Evolutionary conservation across 1,284 basidiomycete species (phyloP).

Genomic region (Fomes fomentarius): DNA sequence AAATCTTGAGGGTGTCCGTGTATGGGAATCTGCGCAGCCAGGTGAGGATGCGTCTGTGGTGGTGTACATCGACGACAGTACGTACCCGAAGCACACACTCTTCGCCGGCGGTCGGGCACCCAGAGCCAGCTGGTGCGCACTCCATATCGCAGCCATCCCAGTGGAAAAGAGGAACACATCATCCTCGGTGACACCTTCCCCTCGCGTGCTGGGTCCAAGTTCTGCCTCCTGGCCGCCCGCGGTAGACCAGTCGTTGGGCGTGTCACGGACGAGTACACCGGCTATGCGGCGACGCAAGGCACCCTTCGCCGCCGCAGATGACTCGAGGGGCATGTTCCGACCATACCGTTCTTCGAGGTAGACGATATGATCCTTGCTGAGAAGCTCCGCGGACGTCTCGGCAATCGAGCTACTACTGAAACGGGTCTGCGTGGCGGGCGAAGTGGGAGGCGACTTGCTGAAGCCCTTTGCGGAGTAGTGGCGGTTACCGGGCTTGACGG

Average conservation of each 20-base stretch:
- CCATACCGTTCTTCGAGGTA: conserved; percentile 96
- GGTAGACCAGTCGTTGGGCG: conserved; percentile 40
- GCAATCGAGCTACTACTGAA: conserved; percentile 3
- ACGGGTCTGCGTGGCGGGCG: conserved; percentile 16
- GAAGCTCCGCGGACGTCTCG: conserved; percentile 34
- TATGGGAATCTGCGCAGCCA: conserved; percentile 84
- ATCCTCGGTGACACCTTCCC: conserved; percentile 70
- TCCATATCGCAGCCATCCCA: conserved; percentile 95
- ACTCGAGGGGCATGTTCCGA: conserved; percentile 82
- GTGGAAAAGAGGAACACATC: conserved; percentile 89
- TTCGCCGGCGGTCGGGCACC: conserved; percentile 62
- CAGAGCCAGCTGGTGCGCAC: conserved; percentile 78
- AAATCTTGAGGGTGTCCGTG: conserved; percentile 95
- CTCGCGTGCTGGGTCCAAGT: conserved; percentile 62
- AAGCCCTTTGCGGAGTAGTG: conserved; percentile 62
- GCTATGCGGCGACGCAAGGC: conserved; percentile 90
- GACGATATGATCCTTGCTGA: conserved; percentile 53
- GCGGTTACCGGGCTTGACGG: conserved; percentile 54
- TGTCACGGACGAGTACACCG: conserved; percentile 77
- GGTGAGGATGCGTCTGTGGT: not conserved
- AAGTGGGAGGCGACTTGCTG: conserved; percentile 23
- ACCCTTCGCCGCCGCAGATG: conserved; percentile 80
- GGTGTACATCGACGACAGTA: not conserved
- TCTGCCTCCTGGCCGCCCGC: conserved; percentile 51
- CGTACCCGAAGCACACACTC: conserved; percentile 91